Evolutionary conservation across 1,139 yeast genomes (phyloP).

Genomic region (Protomyces macrosporus): DNA sequence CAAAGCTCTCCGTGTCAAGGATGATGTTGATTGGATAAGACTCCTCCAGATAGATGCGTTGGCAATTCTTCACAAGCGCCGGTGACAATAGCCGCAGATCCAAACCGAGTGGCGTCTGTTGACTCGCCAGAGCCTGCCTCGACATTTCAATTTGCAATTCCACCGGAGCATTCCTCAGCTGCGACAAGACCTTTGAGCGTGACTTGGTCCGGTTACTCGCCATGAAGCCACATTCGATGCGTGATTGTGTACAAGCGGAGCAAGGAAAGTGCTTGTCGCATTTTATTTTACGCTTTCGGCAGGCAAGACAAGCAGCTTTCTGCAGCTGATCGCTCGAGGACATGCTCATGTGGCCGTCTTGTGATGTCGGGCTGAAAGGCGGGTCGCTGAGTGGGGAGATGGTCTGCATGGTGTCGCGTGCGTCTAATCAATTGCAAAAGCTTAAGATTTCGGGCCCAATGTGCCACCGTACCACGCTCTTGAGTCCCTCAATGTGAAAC

Average conservation of each 20-base stretch:
- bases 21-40: not conserved
- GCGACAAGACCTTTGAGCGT: not conserved
- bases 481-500: too few relatives aligned
- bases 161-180: not conserved
- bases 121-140: not conserved
- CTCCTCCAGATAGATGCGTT: not conserved
- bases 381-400: not conserved
- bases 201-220: not conserved
- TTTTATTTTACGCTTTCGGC: not conserved
- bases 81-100: not conserved
- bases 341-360: not conserved
- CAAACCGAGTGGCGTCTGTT: not conserved
- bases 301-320: not conserved
- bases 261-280: not conserved
- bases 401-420: too few relatives aligned
- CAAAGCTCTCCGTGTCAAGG: not conserved
- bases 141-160: not conserved
- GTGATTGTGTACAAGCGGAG: not conserved
- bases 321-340: not conserved
- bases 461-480: too few relatives aligned
- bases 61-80: not conserved
- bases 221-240: not conserved
- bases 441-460: too few relatives aligned
- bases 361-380: not conserved
- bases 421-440: too few relatives aligned